phyloP scores from a whole-genome alignment of 345 rosid genomes.

The Camelina laxa region DNA sequence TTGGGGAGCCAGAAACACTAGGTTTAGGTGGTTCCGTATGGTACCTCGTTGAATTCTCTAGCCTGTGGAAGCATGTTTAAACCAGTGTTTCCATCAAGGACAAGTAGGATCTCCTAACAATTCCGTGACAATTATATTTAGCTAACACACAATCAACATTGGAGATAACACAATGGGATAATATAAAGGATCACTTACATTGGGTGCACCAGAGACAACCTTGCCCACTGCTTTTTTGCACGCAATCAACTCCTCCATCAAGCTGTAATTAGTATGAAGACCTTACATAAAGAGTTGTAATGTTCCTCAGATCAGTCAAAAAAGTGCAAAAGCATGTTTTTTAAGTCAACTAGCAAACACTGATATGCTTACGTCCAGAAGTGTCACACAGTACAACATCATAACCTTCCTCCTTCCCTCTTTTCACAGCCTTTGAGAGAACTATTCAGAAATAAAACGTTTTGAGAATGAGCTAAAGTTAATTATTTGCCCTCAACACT shows the following conservation, averaged over 20 bases:
- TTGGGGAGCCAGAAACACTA: conserved; percentile 14
- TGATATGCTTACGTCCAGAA: conserved; percentile 81
- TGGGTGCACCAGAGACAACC: conserved; percentile 80
- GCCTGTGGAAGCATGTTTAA: conserved; percentile 99
- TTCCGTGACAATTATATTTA: conserved; percentile 7
- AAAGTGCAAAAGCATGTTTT: conserved; percentile 21
- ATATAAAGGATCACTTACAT: conserved; percentile 65
- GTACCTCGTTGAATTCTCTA: conserved; percentile 96
- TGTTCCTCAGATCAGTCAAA: conserved; percentile 29
- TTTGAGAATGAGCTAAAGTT: conserved; percentile 36
- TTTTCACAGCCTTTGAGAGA: conserved; percentile 91
- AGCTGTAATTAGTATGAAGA: conserved; percentile 90
- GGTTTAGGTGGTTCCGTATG: conserved; percentile 10
- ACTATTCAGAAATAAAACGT: conserved; percentile 72
- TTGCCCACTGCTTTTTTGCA: conserved; percentile 89
- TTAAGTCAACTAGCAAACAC: conserved; percentile 28
- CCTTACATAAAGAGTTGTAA: conserved; percentile 52
- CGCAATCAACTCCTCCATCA: conserved; percentile 95
- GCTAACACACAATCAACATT: neutral
- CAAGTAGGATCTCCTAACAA: conserved; percentile 84
- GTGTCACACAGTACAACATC: conserved; percentile 93
- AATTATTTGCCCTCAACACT: neutral
- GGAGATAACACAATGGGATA: neutral
- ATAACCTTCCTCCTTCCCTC: conserved; percentile 84
- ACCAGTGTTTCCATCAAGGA: conserved; percentile 96